Base-by-base conservation (phyloP, 352 stramenopile species). In the Phytophthora vignae region DNA sequence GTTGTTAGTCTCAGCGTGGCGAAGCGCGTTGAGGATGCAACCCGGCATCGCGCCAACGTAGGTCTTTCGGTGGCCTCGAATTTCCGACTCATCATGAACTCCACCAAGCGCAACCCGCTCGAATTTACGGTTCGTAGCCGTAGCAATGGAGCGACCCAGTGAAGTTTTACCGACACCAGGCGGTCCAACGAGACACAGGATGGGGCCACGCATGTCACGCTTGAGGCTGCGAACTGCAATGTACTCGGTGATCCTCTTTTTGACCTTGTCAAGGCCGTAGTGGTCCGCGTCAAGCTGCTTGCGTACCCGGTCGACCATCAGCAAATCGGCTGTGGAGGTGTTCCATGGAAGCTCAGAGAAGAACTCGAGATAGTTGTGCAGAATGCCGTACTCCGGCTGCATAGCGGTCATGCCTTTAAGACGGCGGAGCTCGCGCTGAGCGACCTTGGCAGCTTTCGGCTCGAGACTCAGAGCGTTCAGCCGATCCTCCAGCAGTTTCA, bases 31-130 rank as follows among this genome's bases (percentile, higher is more conserved):
- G 22, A 97, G 59, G n/a, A 97, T 92, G 50, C 83, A 92, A 1
- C 90, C 89, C 17, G 90, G 87, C 90, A 97, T 93, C 2, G 90
- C 90, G 31, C 90, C 89, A 73, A 97, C 90, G 71, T 97, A 97
- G 42, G 89, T 96, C 74, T 93, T 92, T 57, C 90, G 85, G 60
- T 97, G 89, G 25, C 90, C 90, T 25, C 89, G 85, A 57, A 97
- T 95, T 66, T 96, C 90, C 0, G 89, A 93, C 44, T 95, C 89
- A 55, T 97, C 88, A 36, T 91, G 84, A 31, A 96, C 87, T 38
- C 87, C 89, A 44, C 90, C 88, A 2, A 97, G 77, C 17, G 87
- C 85, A 14, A 97, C 76, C 1, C 89, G 80, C 60, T 94, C 79
- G 42, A 97, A 93, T 38, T 90, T 87, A 58, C 90, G 82, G 49